Evolutionary conservation across 1,139 yeast genomes (phyloP), one percentile per base, ranked within the genome.

Genomic region (Geotrichum histeridarum): DNA sequence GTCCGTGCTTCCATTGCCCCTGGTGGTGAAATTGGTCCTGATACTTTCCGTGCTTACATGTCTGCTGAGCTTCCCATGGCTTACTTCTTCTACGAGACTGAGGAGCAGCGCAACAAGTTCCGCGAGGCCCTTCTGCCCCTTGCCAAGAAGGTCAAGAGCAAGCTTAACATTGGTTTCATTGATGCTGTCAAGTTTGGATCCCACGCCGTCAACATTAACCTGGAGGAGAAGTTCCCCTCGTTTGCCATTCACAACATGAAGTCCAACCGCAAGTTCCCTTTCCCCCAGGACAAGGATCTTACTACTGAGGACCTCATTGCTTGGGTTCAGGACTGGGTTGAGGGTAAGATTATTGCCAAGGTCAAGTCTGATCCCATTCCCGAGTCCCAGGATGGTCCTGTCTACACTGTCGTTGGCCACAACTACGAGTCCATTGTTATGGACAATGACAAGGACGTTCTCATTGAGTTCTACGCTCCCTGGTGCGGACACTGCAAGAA

Each of bases 401-500:
- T 90, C 55, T 76, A 76, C 70, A 84, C 82, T 67, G 80, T 93
- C 62, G 98, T 93, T 59, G 96, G 90, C 64, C 82, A 83, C 74
- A 89, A 84, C 70, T 93, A 88, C 73, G 84, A 84, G 48, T 80
- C 80, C 37, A 74, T 88, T 60, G 79, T 88, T 58, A 74, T 77
- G 41, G 91, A 90, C 67, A 74, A 76, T 51, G 71, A 78, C 57
- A 89, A 88, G 78, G 98, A 93, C 71, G 91, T 93, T 53, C 77
- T 93, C 63, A 91, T 93, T 63, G 89, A 91, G 77, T 91, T 87
- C 76, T 93, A 88, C 69, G 99, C 99, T 55, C 96, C 96, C 74
- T 93, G 99, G 99, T 91, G 99, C 77, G 97, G 98, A 51, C 98
- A 91, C 79, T 91, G 99, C 80, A 91, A 91, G 80, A 88, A 81